Percentiles rank a stretch among this genome's conserved stretches.
Evolutionary conservation across 1,139 yeast species (phyloP).

Genomic region (Lizanozyma gosingica): DNA sequence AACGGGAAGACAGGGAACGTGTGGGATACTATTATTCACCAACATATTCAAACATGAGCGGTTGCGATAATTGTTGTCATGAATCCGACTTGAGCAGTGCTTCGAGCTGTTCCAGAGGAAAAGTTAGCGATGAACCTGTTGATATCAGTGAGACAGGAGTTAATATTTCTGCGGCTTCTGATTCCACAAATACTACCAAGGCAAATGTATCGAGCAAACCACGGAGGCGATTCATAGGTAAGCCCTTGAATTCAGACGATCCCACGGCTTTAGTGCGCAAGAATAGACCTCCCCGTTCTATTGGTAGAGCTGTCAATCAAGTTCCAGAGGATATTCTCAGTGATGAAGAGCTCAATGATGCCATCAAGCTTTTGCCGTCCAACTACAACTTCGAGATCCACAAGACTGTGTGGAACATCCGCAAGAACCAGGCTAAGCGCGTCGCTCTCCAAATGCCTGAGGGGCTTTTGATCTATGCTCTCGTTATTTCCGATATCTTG

Average conservation of each 20-base stretch:
- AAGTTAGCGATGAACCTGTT: neutral
- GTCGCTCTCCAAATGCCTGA: constrained; percentile 98
- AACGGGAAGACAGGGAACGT: no score
- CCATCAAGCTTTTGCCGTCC: constrained; percentile 72
- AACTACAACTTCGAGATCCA: constrained; percentile 95
- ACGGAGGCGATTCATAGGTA: neutral
- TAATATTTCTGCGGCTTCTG: neutral
- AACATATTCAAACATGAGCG: no score
- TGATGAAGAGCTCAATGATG: constrained; percentile 72
- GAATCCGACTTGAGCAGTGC: no score
- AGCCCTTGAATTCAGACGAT: neutral
- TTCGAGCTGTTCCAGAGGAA: no score
- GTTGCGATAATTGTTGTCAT: no score
- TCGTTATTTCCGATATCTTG: constrained; percentile 78
- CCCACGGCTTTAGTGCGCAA: constrained; percentile 5
- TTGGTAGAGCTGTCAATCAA: constrained; percentile 66
- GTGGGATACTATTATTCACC: no score
- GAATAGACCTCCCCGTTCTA: constrained; percentile 21
- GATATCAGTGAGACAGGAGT: neutral
- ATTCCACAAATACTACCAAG: neutral
- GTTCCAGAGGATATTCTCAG: constrained; percentile 83
- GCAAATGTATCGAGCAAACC: neutral
- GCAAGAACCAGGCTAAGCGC: constrained; percentile 57
- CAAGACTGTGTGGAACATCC: constrained; percentile 89
- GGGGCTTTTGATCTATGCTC: constrained; percentile 80